These are phyloP conservation scores for Xylaria bambusicola DNA, from an alignment of 495 filamentous ascomycete genomes.

Conservation along the genomic window DNA sequence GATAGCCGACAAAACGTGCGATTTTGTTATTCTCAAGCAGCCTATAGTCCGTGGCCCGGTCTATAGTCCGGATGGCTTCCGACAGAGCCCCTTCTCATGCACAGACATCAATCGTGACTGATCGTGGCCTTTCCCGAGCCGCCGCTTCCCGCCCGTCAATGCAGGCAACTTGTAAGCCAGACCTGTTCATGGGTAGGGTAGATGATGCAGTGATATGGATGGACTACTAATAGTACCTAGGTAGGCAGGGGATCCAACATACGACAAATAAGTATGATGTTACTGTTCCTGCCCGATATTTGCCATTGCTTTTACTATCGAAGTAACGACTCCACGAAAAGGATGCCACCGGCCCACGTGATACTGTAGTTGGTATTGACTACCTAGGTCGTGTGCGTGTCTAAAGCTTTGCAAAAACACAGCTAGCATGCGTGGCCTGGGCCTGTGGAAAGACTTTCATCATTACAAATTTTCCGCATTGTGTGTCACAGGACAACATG, in stretches of 20 bases:
- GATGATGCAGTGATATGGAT: neutral
- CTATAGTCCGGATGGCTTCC: slow-evolving; percentile 4
- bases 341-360: too few relatives aligned
- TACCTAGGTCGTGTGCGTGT: too few relatives aligned
- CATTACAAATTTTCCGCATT: slow-evolving; percentile 6
- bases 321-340: too few relatives aligned
- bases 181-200: neutral
- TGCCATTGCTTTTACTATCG: neutral
- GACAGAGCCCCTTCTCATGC: slow-evolving; percentile 8
- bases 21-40: neutral
- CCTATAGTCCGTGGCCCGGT: neutral
- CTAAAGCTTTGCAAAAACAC: too few relatives aligned
- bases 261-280: slow-evolving; percentile 15
- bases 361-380: neutral
- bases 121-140: slow-evolving; percentile 14
- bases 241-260: neutral
- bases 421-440: neutral
- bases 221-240: too few relatives aligned
- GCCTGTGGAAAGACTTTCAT: neutral
- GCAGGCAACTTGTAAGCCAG: neutral
- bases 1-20: neutral
- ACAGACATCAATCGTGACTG: slow-evolving; percentile 4
- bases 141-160: neutral
- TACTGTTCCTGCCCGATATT: slow-evolving; percentile 14
- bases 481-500: neutral